These are phyloP conservation scores for Groenewaldozyma salmanticensis DNA, from an alignment of 805 yeast genomes.

Conservation along the genomic window DNA sequence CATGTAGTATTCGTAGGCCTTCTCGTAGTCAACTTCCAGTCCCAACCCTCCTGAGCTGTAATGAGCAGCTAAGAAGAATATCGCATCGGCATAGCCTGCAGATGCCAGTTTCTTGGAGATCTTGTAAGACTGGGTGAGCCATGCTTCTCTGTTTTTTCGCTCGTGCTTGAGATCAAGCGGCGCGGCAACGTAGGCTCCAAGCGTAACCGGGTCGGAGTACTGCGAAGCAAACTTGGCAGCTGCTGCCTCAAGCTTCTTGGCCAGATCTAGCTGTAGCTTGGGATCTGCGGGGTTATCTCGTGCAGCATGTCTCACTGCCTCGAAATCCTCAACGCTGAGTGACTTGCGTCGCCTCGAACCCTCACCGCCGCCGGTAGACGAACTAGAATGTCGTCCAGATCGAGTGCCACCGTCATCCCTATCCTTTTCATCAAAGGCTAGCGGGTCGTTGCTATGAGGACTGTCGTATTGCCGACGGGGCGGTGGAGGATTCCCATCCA, in stretches of 20 bases:
- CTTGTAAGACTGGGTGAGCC: conserved; percentile 48
- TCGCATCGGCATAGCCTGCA: conserved; percentile 41
- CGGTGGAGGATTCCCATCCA: conserved; percentile 2
- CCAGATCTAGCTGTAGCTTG: conserved; percentile 51
- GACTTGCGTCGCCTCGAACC: conserved; percentile 5
- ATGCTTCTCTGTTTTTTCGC: conserved; percentile 43
- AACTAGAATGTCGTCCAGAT: not conserved
- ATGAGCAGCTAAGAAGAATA: conserved; percentile 50
- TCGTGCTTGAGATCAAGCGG: conserved; percentile 36
- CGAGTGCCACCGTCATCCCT: not conserved
- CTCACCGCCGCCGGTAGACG: not conserved
- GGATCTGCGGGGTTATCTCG: conserved; percentile 30
- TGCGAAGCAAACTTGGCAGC: conserved; percentile 23
- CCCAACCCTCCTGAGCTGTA: conserved; percentile 43
- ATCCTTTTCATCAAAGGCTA: no score
- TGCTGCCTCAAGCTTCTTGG: conserved; percentile 46
- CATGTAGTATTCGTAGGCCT: conserved; percentile 51
- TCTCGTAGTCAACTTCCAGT: conserved; percentile 44
- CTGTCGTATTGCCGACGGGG: conserved; percentile 1
- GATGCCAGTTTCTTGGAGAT: conserved; percentile 47
- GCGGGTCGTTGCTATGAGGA: not conserved
- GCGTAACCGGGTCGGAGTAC: conserved; percentile 32
- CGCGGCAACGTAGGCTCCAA: conserved; percentile 29
- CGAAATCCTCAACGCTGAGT: conserved; percentile 24
- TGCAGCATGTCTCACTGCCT: conserved; percentile 23